Evolutionary conservation across 495 filamentous ascomycete genomes (phyloP), one percentile per base, ranked within the genome.

Genomic region (Lasiosphaeriaceae sp.): DNA sequence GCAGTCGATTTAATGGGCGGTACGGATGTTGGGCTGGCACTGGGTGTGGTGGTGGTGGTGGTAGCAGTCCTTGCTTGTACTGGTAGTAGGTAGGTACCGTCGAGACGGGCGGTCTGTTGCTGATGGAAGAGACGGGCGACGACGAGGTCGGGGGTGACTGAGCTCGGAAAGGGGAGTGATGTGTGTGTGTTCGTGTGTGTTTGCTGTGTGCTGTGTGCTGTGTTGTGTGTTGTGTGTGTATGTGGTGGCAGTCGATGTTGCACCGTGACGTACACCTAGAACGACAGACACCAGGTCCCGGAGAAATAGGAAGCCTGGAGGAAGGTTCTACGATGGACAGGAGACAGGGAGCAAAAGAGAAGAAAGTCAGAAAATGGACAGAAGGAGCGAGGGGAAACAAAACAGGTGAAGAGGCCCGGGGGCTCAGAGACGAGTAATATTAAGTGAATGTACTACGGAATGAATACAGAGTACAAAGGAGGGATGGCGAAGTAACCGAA

Each of bases 341-440:
- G 49, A 24, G n/a, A 44, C n/a, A 23, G 22, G 29, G 49, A 45
- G 50, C 4, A 62, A 26, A 39, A 52, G 47, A 34, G 16, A 43
- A 43, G 43, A 39, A 50, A 50, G 17, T 49, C 35, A 47, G 29
- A 44, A 12, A 55, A 50, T 35, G 39, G 47, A 46, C 52, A 56
- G 57, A 59, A 63, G 50, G 47, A 53, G 22, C 54, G 24, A 61
- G 55, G 52, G 29, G 44, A 61, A 50, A 57, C 44, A 52, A 57
- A 52, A 44, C 43, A 47, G 56, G 43, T 21, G 20, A 39, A 24
- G 26, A 29, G 48, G 37, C 34, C 37, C 14, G 19, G 29, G 48
- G 41, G 50, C 47, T 41, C 43, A 26, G 43, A 47, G 20, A 19
- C 24, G 37, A 35, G 54, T 44, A 50, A 44, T 50, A 54, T 56